A percentile compares a stretch with the other conserved stretches of the same genome.
These are phyloP conservation scores for Drosera spatulata DNA, from an alignment of 179 eudicot species.

Conservation along the genomic window DNA sequence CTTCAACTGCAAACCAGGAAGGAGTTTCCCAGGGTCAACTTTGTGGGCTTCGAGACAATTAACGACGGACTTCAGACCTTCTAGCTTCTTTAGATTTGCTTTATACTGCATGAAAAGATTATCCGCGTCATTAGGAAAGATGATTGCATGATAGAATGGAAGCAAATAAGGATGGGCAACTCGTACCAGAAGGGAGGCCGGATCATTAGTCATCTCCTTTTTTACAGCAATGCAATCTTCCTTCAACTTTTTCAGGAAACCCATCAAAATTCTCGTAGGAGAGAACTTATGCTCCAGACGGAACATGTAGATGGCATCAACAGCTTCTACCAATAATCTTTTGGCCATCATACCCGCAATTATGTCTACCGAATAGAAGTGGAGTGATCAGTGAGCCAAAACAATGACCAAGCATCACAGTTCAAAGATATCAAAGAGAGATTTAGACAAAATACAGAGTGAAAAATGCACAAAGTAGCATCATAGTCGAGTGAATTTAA, in stretches of 20 bases:
- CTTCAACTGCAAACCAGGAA: conserved; percentile 19
- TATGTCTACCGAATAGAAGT: conserved; percentile 23
- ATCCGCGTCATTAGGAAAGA: conserved; percentile 1
- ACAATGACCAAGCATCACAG: too few relatives aligned
- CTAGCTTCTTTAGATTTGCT: conserved; percentile 27
- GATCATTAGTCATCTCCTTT: background rate
- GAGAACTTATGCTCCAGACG: conserved; percentile 31
- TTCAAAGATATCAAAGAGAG: too few relatives aligned
- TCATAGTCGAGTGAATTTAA: too few relatives aligned
- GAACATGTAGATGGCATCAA: conserved; percentile 30
- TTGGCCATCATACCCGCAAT: conserved; percentile 29
- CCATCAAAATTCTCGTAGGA: conserved; percentile 20
- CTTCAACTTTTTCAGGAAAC: conserved; percentile 22
- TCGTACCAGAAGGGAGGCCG: background rate
- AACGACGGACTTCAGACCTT: conserved; percentile 27
- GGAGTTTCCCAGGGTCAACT: conserved; percentile 23
- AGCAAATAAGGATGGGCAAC: conserved; percentile 4
- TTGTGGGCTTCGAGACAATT: conserved; percentile 30
- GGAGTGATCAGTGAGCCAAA: background rate
- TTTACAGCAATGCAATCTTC: conserved; percentile 14
- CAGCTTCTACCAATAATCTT: conserved; percentile 34
- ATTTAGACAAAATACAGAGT: too few relatives aligned
- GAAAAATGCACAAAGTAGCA: too few relatives aligned
- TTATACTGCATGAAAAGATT: conserved; percentile 20
- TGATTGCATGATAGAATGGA: background rate